Evolutionary conservation across 805 yeast genomes (phyloP).

Genomic region (Metschnikowia sp.): DNA sequence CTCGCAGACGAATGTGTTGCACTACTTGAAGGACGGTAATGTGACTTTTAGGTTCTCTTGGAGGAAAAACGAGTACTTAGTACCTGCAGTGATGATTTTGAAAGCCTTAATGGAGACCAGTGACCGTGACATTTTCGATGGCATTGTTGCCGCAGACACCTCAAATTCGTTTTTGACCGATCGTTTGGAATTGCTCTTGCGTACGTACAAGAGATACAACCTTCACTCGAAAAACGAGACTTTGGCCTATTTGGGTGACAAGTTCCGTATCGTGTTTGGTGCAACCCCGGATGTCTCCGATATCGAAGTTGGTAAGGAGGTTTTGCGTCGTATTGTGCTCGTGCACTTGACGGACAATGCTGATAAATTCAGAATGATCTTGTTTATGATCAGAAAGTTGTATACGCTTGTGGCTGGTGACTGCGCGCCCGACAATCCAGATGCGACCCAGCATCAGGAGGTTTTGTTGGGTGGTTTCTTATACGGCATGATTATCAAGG

Average conservation of each 20-base stretch:
- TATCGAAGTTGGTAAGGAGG: conserved; percentile 84
- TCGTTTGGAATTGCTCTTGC: conserved; percentile 89
- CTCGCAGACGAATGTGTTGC: conserved; percentile 96
- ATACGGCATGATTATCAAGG: conserved; percentile 95
- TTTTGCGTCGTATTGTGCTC: conserved; percentile 76
- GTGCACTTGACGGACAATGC: conserved; percentile 74
- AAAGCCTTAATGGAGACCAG: conserved; percentile 88
- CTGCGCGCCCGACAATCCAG: conserved; percentile 96
- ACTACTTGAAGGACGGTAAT: conserved; percentile 91
- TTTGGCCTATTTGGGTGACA: conserved; percentile 91
- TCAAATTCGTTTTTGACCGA: conserved; percentile 92
- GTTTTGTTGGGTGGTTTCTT: conserved; percentile 92
- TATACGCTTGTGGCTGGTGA: conserved; percentile 96
- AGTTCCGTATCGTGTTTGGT: conserved; percentile 89
- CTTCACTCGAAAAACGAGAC: conserved; percentile 81
- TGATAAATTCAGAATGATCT: conserved; percentile 82
- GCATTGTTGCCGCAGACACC: conserved; percentile 86
- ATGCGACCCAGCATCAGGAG: conserved; percentile 98
- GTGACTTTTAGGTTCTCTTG: conserved; percentile 96
- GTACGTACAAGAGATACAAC: conserved; percentile 81
- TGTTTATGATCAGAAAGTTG: conserved; percentile 93
- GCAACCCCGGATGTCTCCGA: conserved; percentile 87
- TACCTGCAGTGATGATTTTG: conserved; percentile 89
- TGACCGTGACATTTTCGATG: conserved; percentile 94
- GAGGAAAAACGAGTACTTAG: conserved; percentile 92